Evolutionary conservation across 2,329 filamentous ascomycete genomes (phyloP), one percentile per base, ranked within the genome.

Genomic region (Teratosphaeria zuluensis): DNA sequence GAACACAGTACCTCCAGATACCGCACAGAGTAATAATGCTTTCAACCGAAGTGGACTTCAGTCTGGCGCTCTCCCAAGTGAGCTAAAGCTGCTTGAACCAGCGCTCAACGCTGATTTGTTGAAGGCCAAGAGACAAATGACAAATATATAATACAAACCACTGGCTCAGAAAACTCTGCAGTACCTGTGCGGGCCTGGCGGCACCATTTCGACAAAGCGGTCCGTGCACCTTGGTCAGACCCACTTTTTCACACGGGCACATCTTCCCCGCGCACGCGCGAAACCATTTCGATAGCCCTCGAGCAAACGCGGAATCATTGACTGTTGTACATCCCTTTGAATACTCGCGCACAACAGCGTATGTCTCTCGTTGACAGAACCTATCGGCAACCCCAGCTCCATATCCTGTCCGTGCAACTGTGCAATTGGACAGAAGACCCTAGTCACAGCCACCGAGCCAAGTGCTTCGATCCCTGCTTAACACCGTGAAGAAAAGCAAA

Each of bases 11-110:
- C 57, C 57, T 59, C 68, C 69, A 71, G 69, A 71, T 69, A 69
- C 64, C 68, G 67, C 68, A 67, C 63, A 68, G 62, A 56, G n/a
- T n/a, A n/a, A n/a, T n/a, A n/a, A 54, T 63, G 58, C 51, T 62
- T 57, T 51, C 33, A 65, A 64, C 62, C 59, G 63, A 70, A 69
- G 66, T 71, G 62, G 58, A 68, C 69, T 70, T 71, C 69, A 70
- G 69, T 70, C 69, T 70, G 68, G 69, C 69, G 69, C 68, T 70
- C 69, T 71, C 68, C 68, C 69, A 71, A 67, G 66, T 71, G 69
- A 71, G 69, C 69, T 70, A 70, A 70, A 67, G 69, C 68, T 55
- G 54, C 54, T 54, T 1, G 16, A 48, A 48, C 16, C 42, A 11
- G n/a, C 42, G n/a, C 42, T 21, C 16, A 24, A 48, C 16, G 42